Conservation (phyloP, 306 rosid species). For the Vicia villosa region DNA sequence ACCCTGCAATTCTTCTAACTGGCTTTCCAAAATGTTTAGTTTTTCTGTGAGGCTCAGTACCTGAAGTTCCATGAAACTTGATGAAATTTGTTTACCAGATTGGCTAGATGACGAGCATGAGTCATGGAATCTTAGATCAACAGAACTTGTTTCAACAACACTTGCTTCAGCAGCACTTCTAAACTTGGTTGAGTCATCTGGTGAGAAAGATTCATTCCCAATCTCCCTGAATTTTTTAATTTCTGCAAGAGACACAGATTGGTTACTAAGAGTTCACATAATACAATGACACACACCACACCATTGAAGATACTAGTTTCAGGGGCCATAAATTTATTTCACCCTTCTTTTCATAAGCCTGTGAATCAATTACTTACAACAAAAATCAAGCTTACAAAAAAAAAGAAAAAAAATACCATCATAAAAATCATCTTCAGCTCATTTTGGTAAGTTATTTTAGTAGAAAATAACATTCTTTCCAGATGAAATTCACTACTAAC, state of each 20-base stretch:
- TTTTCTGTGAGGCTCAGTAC: slow-evolving; percentile 52
- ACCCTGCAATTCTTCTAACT: slow-evolving; percentile 49
- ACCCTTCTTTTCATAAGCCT: background rate
- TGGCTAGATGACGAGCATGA: slow-evolving; percentile 45
- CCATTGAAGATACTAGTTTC: background rate
- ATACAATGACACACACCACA: slow-evolving; percentile 2
- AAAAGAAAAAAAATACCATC: background rate
- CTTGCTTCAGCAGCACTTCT: slow-evolving; percentile 41
- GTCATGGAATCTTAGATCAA: slow-evolving; percentile 41
- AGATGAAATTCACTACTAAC: background rate
- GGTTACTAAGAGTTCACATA: slow-evolving; percentile 7
- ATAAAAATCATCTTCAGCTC: background rate
- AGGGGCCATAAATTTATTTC: background rate
- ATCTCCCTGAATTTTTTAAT: slow-evolving; percentile 64
- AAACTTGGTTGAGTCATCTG: slow-evolving; percentile 40
- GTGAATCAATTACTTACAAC: background rate
- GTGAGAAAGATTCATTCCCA: slow-evolving; percentile 46
- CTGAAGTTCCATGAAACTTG: slow-evolving; percentile 53
- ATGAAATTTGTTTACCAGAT: slow-evolving; percentile 46
- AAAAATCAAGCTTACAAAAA: background rate
- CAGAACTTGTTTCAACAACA: slow-evolving; percentile 33
- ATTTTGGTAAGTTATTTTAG: background rate
- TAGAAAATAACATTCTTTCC: background rate
- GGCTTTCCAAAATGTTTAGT: slow-evolving; percentile 51
- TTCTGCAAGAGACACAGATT: slow-evolving; percentile 55